Evolutionary conservation across 2,329 filamentous ascomycete genomes (phyloP), one percentile per base, ranked within the genome.

Genomic region (Colletotrichum plurivorum): DNA sequence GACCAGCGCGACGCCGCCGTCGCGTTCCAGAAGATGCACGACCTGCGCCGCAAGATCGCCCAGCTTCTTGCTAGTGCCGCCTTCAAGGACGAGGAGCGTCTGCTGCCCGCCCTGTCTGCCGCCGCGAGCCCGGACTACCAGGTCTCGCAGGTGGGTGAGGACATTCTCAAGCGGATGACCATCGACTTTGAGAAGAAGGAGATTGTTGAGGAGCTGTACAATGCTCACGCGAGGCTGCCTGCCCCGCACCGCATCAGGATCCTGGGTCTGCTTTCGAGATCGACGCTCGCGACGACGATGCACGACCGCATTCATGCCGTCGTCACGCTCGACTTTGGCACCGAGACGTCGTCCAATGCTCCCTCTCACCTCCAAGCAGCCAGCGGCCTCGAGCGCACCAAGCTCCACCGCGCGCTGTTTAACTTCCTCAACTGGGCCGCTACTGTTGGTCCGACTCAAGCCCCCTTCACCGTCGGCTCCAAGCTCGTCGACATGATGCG

Each of bases 361-460:
- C 73, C 58, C 72, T 75, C 61, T 72, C 74, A 68, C 63, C 72
- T 79, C 45, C 77, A 64, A 65, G 80, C 73, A 2, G 84, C 85
- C 10, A 87, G 86, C 39, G 90, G 91, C 0, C 84, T 95, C 8
- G 94, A 97, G 79, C 90, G 90, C 2, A 88, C 89, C 1, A 97
- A 96, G 77, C 87, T 98, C 10, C 89, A 94, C 72, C 91, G 90
- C 53, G 93, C 95, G 1, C 86, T 97, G 4, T 96, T 98, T 75
- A 89, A 92, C 46, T 97, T 95, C 74, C 89, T 97, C 64, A 93
- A 94, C 59, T 98, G 95, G 89, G 90, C 96, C 12, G 93, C 95
- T 10, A 89, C 92, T 39, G 90, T 94, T 73, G 93, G 92, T 8
- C 87, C 90, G 0, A 78, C 80, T 0, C 80, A 79, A 36, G 81